Evolutionary conservation across 768 basidiomycete species (phyloP), one percentile per base, ranked within the genome.

Genomic region (Amanita thiersii): DNA sequence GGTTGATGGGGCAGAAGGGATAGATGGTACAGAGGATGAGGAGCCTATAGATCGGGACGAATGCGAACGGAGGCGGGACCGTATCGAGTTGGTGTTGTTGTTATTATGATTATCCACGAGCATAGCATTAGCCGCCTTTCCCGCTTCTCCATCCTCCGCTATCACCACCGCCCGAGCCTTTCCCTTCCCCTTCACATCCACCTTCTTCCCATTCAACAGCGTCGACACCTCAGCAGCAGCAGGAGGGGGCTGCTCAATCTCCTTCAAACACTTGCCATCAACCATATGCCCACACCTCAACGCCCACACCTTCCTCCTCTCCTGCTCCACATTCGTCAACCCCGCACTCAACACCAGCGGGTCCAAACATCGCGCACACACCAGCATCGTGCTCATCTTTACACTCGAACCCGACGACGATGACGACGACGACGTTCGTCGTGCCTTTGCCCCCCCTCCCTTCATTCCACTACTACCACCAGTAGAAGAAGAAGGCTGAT

Each of bases 251-350:
- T 63, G 58, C 54, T 79, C 77, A 37, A 88, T 49, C 48, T 70
- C 64, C 46, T 70, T 69, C 1, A 81, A 58, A 49, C 86, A 89
- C 56, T 81, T 84, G 37, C 83, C 86, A 48, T 88, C 86, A 0
- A 88, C 67, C 50, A 89, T 57, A 53, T 89, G 86, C 0, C 86
- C 86, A 39, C 86, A 89, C 29, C 81, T 65, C 46, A 89, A 59
- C 1, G 72, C 77, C 86, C 84, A 88, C 5, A 88, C 60, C 31
- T 73, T 69, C 40, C 68, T 62, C 26, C 58, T 59, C 29, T 61
- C 61, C 29, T 61, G 64, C 25, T 75, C 77, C 33, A 66, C 60
- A 4, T 61, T 59, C 11, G 63, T 60, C n/a, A 76, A 62, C 9
- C 68, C 71, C 1, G 65, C 63, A 35, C 71, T 66, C 20, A 81